Evolutionary conservation across 352 stramenopile species (phyloP), one percentile per base, ranked within the genome.

Genomic region (Hyphochytrium catenoides): DNA sequence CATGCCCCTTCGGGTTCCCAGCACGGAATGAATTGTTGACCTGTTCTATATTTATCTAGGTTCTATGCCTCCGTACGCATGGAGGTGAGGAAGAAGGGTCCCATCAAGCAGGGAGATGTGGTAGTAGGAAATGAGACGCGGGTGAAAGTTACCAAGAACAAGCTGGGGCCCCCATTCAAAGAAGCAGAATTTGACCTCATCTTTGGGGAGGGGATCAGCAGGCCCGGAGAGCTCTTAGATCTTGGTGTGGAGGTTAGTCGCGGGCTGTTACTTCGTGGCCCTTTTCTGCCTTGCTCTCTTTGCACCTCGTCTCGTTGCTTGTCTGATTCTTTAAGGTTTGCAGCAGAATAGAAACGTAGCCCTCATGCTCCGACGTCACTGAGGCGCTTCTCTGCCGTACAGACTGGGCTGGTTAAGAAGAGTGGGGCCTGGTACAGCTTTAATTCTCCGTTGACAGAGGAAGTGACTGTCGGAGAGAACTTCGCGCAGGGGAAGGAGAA

Each of bases 71-170:
- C 58, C 0, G 77, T 98, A 17, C 70, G 90, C 3, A 54, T 97
- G 17, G 88, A 97, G 45, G 95, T 94, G 29, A 72, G 87, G 8
- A 75, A 83, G 33, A 94, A 94, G 48, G 79, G 62, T 4, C 63
- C 67, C 8, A 82, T 88, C 45, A 91, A 91, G 48, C 59, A 87
- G 40, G 72, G 72, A 36, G 2, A 22, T 1, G 37, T 84, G 29
- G 74, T 95, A 45, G 64, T 89, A 14, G 89, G 89, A 31, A 96
- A 97, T 47, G 84, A 90, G 33, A 92, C 89, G 38, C 85, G 90
- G 23, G 86, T 97, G 32, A 97, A 96, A 46, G 84, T 97, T 23
- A 87, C 93, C 29, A 98, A 98, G 56, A 98, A 97, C 64, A 98
- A 98, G 58, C 53, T 96, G 20, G 84, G 88, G 7, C 79, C 88